Evolutionary conservation across 352 stramenopile genomes (phyloP).

Genomic region (Thalassiosira sp.): DNA sequence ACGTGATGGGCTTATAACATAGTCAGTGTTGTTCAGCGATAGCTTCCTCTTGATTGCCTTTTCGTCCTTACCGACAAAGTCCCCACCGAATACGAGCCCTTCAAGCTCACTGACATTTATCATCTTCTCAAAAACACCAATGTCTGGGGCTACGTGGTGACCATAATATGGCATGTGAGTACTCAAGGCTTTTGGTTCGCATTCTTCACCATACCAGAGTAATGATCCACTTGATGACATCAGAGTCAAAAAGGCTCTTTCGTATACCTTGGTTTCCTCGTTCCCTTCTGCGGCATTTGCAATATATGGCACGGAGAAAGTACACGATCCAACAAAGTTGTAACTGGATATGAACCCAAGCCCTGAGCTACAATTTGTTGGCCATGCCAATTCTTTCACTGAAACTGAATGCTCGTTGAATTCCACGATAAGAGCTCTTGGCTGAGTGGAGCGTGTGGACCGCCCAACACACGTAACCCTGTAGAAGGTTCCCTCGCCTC

Average conservation of each 20-base stretch:
- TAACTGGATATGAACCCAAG: slow-evolving; percentile 58
- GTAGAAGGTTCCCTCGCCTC: slow-evolving; percentile 54
- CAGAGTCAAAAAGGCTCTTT: slow-evolving; percentile 65
- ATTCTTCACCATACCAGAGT: slow-evolving; percentile 67
- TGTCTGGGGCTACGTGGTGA: slow-evolving; percentile 8
- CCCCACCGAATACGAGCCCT: slow-evolving; percentile 55
- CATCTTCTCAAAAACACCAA: slow-evolving; percentile 77
- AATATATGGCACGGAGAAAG: slow-evolving; percentile 68
- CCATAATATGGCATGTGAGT: slow-evolving; percentile 5
- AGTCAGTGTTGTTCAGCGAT: slow-evolving; percentile 63
- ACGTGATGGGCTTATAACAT: slow-evolving; percentile 54
- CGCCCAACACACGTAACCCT: slow-evolving; percentile 65
- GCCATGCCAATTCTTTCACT: slow-evolving; percentile 66
- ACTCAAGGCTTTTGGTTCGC: slow-evolving; percentile 11
- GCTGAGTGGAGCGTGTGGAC: slow-evolving; percentile 57
- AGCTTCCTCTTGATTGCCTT: slow-evolving; percentile 59
- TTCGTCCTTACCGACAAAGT: slow-evolving; percentile 63
- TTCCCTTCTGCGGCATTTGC: slow-evolving; percentile 30
- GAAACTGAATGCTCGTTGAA: slow-evolving; percentile 71
- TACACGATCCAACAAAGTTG: slow-evolving; percentile 67
- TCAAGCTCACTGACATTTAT: slow-evolving; percentile 72
- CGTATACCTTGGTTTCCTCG: slow-evolving; percentile 34
- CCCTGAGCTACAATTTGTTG: slow-evolving; percentile 38
- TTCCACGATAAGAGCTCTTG: slow-evolving; percentile 67
- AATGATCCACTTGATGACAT: slow-evolving; percentile 67